Conservation (phyloP, 768 basidiomycete species). For the Vishniacozyma victoriae region DNA sequence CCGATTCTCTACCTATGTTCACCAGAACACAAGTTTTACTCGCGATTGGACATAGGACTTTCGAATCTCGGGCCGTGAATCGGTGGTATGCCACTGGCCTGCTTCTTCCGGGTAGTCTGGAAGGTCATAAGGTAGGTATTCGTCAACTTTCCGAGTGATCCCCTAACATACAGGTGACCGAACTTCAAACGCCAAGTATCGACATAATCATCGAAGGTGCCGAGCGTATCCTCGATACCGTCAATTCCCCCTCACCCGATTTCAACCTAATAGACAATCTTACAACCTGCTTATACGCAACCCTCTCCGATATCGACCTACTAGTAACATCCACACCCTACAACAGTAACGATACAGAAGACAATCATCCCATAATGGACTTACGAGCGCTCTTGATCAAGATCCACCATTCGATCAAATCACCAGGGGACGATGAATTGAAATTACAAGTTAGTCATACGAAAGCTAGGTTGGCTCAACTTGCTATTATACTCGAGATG, state of each 20-base stretch:
- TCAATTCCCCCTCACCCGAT: not conserved
- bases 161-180: not conserved
- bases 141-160: not conserved
- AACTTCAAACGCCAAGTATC: too few relatives aligned
- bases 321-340: too few relatives aligned
- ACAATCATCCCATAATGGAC: constrained; percentile 1
- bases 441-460: constrained; percentile 6
- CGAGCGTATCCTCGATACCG: not conserved
- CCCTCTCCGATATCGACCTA: not conserved
- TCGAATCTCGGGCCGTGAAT: not conserved
- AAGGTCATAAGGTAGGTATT: not conserved
- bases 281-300: not conserved
- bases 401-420: constrained; percentile 4
- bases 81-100: constrained; percentile 12
- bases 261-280: not conserved
- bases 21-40: constrained; percentile 6
- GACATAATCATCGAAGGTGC: not conserved
- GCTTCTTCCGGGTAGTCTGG: not conserved
- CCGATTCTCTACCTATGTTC: not conserved
- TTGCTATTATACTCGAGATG: constrained; percentile 7
- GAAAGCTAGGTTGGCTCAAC: constrained; percentile 20
- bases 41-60: constrained; percentile 2
- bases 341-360: constrained; percentile 1
- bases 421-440: constrained; percentile 2
- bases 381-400: constrained; percentile 2